These are phyloP conservation scores for Malassezia arunalokei DNA, from an alignment of 1,284 basidiomycete genomes.

Conservation along the genomic window DNA sequence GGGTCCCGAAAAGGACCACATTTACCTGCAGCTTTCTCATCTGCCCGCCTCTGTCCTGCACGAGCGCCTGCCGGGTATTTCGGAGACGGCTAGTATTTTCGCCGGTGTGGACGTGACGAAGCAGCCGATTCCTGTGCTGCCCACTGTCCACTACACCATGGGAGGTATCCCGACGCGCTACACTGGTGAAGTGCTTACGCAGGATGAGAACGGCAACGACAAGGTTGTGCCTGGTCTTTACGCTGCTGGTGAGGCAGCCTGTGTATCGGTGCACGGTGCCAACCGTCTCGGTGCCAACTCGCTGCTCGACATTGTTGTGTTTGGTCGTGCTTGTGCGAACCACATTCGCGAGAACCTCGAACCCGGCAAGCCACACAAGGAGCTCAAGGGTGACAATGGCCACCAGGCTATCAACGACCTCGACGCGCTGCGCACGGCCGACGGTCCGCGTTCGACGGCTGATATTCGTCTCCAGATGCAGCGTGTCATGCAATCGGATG, in stretches of 20 bases:
- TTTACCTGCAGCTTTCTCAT: conserved; percentile 94
- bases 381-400: conserved; percentile 76
- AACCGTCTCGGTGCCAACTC: conserved; percentile 99
- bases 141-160: conserved; percentile 53
- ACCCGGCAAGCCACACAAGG: conserved; percentile 82
- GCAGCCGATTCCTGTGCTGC: conserved; percentile 64
- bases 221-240: conserved; percentile 91
- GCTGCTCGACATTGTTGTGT: conserved; percentile 95
- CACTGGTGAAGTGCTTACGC: conserved; percentile 83
- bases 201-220: conserved; percentile 60
- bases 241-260: conserved; percentile 96
- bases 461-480: conserved; percentile 91
- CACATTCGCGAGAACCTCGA: conserved; percentile 86
- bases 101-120: conserved; percentile 98
- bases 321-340: conserved; percentile 94
- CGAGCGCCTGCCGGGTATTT: conserved; percentile 96
- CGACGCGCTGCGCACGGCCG: conserved; percentile 65
- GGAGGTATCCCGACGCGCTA: conserved; percentile 98
- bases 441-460: conserved; percentile 73
- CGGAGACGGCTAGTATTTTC: conserved; percentile 98
- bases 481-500: conserved; percentile 80
- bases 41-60: conserved; percentile 88
- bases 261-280: conserved; percentile 96
- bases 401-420: conserved; percentile 74
- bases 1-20: conserved; percentile 94